phyloP scores from a whole-genome alignment of 2,329 filamentous ascomycete genomes.

The Claviceps spartinae region DNA sequence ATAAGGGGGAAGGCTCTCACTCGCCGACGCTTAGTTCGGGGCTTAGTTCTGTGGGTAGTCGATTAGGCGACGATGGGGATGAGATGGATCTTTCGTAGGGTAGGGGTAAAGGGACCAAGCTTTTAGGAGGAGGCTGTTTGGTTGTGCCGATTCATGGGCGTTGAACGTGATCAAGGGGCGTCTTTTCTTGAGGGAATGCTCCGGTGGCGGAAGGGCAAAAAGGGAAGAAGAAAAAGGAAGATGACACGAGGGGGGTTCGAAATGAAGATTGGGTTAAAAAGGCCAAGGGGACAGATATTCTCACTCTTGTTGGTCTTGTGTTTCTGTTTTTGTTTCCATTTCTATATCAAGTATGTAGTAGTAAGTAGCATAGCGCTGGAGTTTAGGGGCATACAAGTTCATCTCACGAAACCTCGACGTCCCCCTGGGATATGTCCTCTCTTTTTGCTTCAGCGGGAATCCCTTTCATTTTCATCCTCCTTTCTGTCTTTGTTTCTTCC shows the following conservation, averaged over 20 bases:
- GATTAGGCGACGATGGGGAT: conserved; percentile 29
- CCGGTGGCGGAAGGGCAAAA: too few species aligned
- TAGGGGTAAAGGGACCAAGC: conserved; percentile 9
- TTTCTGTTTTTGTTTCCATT: not conserved
- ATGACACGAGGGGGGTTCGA: too few species aligned
- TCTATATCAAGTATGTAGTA: not conserved
- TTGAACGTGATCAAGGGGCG: too few species aligned
- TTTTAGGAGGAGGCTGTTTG: not conserved
- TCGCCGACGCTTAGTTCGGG: conserved; percentile 37
- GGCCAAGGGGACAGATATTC: not conserved
- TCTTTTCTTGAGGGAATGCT: too few species aligned
- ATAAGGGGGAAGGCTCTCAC: conserved; percentile 11
- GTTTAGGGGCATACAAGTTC: not conserved
- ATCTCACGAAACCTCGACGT: not conserved
- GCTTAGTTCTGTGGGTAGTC: conserved; percentile 34
- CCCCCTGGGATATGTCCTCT: too few species aligned
- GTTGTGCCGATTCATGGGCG: not conserved
- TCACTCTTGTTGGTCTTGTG: not conserved
- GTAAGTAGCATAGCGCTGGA: not conserved
- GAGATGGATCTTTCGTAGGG: conserved; percentile 32
- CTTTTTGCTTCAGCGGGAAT: too few species aligned
- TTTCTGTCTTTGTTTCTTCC: not conserved
- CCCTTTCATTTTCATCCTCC: too few species aligned
- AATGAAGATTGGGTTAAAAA: too few species aligned
- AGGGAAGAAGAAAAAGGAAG: too few species aligned